Evolutionary conservation across 1,284 basidiomycete species (phyloP), one percentile per base, ranked within the genome.

Genomic region (Pyrrhoderma noxium): DNA sequence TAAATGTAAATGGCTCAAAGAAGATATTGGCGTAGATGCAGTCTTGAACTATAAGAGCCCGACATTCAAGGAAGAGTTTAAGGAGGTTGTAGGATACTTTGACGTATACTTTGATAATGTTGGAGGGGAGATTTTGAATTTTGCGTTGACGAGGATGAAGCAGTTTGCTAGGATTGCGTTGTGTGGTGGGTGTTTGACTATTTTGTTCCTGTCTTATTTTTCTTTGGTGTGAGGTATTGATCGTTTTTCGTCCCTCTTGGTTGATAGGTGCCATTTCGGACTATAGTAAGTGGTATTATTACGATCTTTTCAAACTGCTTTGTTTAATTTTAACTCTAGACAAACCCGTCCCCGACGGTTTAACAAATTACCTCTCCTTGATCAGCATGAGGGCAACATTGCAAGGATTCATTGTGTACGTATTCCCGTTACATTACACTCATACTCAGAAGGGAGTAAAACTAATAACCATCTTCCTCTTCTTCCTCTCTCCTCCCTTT

Each of bases 51-150:
- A 97, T 72, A 96, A 95, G 68, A 80, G 79, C 61, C 67, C 75
- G 35, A 80, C 74, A 9, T 94, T 92, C 71, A 70, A 68, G 53
- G 65, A 78, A 35, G 78, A 90, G 45, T 78, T 86, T 63, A 81
- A 77, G 64, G 66, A 73, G 31, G 64, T 62, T 9, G 72, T 83
- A 43, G 80, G 80, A 2, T 85, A 79, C 59, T 58, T 87, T 8
- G 89, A 93, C 59, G 83, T 89, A 3, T 90, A 75, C 68, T 93
- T 92, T 62, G 91, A 93, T 64, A 93, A 93, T 62, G 89, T 93
- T 52, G 89, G 89, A 19, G 90, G 89, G 1, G 81, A 88, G 38
- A 86, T 90, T 45, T 72, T 94, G 55, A 85, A 94, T 64, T 72
- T 89, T 61, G 77, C 79, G 31, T 67, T 94, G 55, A 76, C 76